Evolutionary conservation across 495 filamentous ascomycete species (phyloP).

Genomic region (Penicillium mononematosum): DNA sequence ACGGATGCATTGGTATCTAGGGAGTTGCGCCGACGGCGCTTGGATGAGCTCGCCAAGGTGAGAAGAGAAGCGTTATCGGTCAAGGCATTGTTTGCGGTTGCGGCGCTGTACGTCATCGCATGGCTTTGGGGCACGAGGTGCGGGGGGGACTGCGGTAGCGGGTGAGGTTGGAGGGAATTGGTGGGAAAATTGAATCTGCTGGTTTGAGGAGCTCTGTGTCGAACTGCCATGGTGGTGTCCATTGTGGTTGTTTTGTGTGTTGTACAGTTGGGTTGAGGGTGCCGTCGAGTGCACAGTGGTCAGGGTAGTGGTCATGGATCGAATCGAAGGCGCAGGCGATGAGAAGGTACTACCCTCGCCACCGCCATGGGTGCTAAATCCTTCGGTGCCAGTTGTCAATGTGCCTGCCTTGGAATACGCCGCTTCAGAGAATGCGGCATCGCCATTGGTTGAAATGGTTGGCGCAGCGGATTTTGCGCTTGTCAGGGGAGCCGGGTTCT

Average conservation of each 20-base stretch:
- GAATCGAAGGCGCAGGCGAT: conserved; percentile 86
- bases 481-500: conserved; percentile 54
- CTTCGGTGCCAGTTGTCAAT: conserved; percentile 60
- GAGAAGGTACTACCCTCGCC: conserved; percentile 86
- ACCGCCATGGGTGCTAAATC: conserved; percentile 63
- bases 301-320: conserved; percentile 88
- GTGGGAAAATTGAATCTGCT: conserved; percentile 74
- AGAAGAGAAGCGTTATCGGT: conserved; percentile 96
- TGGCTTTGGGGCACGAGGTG: conserved; percentile 69
- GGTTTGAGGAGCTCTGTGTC: conserved; percentile 49
- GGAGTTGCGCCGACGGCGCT: conserved; percentile 81
- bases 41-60: conserved; percentile 93
- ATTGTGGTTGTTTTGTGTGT: conserved; percentile 40
- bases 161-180: conserved; percentile 73
- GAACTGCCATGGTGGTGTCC: conserved; percentile 44
- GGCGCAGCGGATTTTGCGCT: conserved; percentile 72
- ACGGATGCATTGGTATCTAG: conserved; percentile 96
- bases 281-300: conserved; percentile 92
- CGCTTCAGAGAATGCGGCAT: conserved; percentile 68
- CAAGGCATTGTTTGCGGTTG: conserved; percentile 87
- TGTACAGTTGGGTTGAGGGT: conserved; percentile 60
- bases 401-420: conserved; percentile 80
- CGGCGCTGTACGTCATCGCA: conserved; percentile 79
- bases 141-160: conserved; percentile 76
- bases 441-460: conserved; percentile 77